Conservation (phyloP, 306 rosid species). For the Inga leiocalycina region DNA sequence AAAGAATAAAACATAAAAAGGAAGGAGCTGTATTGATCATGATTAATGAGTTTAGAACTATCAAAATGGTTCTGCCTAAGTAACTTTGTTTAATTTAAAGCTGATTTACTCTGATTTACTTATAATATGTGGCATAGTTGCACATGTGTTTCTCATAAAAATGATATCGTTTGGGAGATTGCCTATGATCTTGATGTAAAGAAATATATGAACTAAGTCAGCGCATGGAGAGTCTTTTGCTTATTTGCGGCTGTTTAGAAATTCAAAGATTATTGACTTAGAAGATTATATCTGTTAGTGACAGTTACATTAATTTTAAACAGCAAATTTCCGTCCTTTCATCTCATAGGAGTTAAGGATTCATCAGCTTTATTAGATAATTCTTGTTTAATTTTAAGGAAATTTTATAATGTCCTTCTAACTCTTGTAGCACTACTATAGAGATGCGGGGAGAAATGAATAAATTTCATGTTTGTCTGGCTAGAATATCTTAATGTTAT, state of each 20-base stretch:
- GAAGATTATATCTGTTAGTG: background rate
- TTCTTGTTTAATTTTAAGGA: background rate
- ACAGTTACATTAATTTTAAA: background rate
- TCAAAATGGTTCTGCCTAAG: slow-evolving; percentile 8
- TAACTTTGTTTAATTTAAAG: slow-evolving; percentile 17
- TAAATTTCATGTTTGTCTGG: background rate
- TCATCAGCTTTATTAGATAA: background rate
- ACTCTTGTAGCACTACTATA: background rate
- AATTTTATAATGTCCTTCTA: background rate
- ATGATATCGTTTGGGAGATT: slow-evolving; percentile 2
- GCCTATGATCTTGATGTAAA: background rate
- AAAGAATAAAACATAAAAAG: background rate
- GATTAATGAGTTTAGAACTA: slow-evolving; percentile 9
- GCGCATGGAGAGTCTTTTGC: slow-evolving; percentile 18
- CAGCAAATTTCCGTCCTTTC: slow-evolving; percentile 1
- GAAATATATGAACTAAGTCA: background rate
- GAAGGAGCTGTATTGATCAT: slow-evolving; percentile 3
- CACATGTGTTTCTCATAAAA: slow-evolving; percentile 4
- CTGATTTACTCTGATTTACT: slow-evolving; percentile 4
- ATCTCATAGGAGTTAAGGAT: slow-evolving; percentile 7
- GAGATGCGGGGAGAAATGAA: background rate
- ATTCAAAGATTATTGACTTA: background rate
- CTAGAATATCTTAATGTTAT: background rate
- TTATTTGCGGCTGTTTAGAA: slow-evolving; percentile 2
- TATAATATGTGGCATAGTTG: background rate